phyloP scores from a whole-genome alignment of 208 protist species.

The Naegleria lovaniensis region DNA sequence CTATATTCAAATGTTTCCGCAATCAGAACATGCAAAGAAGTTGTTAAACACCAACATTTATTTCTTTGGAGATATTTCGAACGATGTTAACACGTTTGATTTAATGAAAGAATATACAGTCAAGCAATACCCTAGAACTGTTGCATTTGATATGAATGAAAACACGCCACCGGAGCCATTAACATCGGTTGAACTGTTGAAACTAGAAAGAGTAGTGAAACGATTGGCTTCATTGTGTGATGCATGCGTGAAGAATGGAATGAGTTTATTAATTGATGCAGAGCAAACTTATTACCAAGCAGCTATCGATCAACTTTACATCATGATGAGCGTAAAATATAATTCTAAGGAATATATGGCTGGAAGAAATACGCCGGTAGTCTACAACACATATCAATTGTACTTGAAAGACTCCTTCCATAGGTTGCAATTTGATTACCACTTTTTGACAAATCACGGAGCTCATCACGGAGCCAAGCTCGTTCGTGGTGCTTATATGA shows the following conservation, averaged over 20 bases:
- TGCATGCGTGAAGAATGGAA: conserved; percentile 58
- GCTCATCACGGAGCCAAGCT: conserved; percentile 87
- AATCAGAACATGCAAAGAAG: neutral
- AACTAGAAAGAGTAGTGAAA: conserved; percentile 59
- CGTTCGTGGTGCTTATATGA: conserved; percentile 91
- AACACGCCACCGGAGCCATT: conserved; percentile 46
- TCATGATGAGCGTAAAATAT: conserved; percentile 71
- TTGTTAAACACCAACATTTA: neutral
- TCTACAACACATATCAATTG: conserved; percentile 95
- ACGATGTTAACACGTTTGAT: neutral
- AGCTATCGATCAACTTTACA: conserved; percentile 82
- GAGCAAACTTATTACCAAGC: conserved; percentile 93
- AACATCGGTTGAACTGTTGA: conserved; percentile 59
- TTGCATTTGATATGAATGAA: neutral
- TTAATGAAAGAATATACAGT: neutral
- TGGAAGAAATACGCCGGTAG: conserved; percentile 47
- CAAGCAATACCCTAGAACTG: neutral
- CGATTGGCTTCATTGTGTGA: conserved; percentile 63
- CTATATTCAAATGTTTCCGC: neutral
- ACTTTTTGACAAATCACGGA: conserved; percentile 58
- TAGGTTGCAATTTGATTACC: conserved; percentile 74
- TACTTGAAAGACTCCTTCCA: conserved; percentile 83
- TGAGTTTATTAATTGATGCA: conserved; percentile 83
- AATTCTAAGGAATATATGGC: conserved; percentile 59
- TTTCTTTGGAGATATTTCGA: neutral